These are phyloP conservation scores for Geotrichum phurueaensis DNA, from an alignment of 1,139 yeast genomes.

Conservation along the genomic window DNA sequence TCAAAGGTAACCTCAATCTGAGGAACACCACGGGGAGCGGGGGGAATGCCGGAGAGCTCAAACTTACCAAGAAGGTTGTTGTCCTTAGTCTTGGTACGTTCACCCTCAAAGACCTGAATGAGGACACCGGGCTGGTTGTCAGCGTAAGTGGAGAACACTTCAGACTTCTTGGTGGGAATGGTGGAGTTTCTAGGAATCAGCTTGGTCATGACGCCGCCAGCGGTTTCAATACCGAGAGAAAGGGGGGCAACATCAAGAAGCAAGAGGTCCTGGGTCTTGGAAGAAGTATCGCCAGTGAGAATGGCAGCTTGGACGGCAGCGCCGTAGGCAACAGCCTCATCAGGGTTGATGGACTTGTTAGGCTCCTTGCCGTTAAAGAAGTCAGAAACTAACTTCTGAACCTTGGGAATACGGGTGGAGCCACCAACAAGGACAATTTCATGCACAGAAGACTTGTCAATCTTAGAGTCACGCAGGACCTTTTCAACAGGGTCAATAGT, in stretches of 20 bases:
- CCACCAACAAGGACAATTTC: conserved; percentile 99
- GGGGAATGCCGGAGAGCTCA: conserved; percentile 87
- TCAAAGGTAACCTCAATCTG: conserved; percentile 91
- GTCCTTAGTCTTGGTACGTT: conserved; percentile 88
- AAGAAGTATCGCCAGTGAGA: conserved; percentile 80
- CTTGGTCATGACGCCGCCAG: conserved; percentile 93
- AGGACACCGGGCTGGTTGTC: conserved; percentile 94
- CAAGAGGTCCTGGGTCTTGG: conserved; percentile 75
- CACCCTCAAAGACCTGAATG: conserved; percentile 91
- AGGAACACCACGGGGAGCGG: conserved; percentile 95
- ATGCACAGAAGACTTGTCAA: conserved; percentile 80
- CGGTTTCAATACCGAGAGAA: conserved; percentile 88
- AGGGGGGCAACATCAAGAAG: conserved; percentile 82
- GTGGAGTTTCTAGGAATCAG: conserved; percentile 88
- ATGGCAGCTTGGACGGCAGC: conserved; percentile 92
- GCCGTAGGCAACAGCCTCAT: conserved; percentile 88
- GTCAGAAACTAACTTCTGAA: conserved; percentile 94
- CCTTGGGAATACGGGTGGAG: conserved; percentile 99
- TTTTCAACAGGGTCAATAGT: conserved; percentile 97
- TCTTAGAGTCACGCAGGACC: conserved; percentile 93
- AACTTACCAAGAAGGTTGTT: conserved; percentile 91
- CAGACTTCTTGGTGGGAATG: conserved; percentile 89
- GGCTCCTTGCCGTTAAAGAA: conserved; percentile 87
- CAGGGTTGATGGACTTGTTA: conserved; percentile 17
- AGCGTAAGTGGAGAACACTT: conserved; percentile 83